Conservation (phyloP, 495 filamentous ascomycete genomes). For the Neurospora discreta region DNA sequence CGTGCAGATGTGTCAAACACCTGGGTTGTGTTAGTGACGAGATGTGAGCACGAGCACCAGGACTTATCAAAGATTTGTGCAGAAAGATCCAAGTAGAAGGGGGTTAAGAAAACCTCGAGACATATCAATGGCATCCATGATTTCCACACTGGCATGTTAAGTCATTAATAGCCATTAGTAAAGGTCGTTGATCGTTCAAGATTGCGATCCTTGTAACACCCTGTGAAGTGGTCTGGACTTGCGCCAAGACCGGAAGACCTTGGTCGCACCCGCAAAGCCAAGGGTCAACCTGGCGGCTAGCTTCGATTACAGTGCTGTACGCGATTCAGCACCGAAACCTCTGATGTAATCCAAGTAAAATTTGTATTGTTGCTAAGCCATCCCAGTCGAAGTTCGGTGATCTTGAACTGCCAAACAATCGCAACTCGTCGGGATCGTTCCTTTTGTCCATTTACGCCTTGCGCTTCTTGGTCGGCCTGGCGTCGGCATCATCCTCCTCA, state of each 20-base stretch:
- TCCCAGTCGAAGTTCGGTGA: neutral
- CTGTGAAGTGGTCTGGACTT: neutral
- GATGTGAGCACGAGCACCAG: neutral
- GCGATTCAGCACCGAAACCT: neutral
- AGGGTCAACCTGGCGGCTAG: neutral
- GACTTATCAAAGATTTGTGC: neutral
- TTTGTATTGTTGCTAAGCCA: neutral
- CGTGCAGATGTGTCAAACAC: neutral
- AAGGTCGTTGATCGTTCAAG: neutral
- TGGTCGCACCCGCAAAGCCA: neutral
- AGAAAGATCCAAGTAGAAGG: neutral
- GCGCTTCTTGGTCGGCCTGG: conserved; percentile 34
- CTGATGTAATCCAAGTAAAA: neutral
- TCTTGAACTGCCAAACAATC: neutral
- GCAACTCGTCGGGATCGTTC: neutral
- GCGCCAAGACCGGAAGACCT: neutral
- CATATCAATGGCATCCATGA: neutral
- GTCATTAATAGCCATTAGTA: neutral
- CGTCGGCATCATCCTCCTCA: conserved; percentile 28
- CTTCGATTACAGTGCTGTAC: neutral
- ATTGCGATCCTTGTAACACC: neutral
- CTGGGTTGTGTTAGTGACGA: neutral
- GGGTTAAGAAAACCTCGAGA: neutral
- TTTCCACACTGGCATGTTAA: neutral
- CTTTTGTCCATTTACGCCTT: conserved; percentile 20